These are phyloP conservation scores for Pichia sp. DNA, from an alignment of 1,139 yeast genomes.

Conservation along the genomic window DNA sequence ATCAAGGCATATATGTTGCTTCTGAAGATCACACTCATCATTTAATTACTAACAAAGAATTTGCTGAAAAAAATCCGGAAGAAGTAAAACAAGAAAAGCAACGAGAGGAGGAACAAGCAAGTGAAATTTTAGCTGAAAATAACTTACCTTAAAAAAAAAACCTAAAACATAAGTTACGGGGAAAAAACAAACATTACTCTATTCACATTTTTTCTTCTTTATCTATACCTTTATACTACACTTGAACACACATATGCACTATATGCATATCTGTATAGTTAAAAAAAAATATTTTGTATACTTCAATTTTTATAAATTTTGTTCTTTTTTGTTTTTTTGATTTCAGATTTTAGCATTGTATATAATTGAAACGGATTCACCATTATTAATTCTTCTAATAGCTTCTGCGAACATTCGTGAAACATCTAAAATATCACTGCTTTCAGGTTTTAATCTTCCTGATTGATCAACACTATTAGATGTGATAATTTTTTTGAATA, in stretches of 20 bases:
- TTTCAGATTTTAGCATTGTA: slow-evolving; percentile 76
- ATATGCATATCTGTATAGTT: too few species aligned
- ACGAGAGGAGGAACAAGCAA: slow-evolving; percentile 26
- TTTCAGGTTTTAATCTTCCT: slow-evolving; percentile 47
- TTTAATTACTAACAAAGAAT: slow-evolving; percentile 47
- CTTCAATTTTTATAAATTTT: background rate
- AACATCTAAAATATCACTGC: slow-evolving; percentile 79
- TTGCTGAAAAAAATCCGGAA: slow-evolving; percentile 37
- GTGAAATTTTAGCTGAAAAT: slow-evolving; percentile 10
- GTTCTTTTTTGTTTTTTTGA: slow-evolving; percentile 5
- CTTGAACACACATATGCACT: too few species aligned
- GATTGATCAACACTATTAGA: slow-evolving; percentile 93
- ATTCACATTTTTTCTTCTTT: too few species aligned
- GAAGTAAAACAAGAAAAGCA: slow-evolving; percentile 37
- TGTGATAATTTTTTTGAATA: slow-evolving; percentile 78
- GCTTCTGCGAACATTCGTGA: slow-evolving; percentile 89
- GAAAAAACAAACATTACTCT: too few species aligned
- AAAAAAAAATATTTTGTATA: too few species aligned
- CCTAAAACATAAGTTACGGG: too few species aligned
- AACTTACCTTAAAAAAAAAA: background rate
- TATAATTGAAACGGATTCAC: slow-evolving; percentile 90
- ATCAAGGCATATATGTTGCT: slow-evolving; percentile 13
- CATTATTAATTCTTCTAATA: slow-evolving; percentile 90
- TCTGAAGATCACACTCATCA: slow-evolving; percentile 42
- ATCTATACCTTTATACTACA: too few species aligned